Base-by-base conservation (phyloP, 2,329 filamentous ascomycete species). In the Ophiostoma fasciatum region DNA sequence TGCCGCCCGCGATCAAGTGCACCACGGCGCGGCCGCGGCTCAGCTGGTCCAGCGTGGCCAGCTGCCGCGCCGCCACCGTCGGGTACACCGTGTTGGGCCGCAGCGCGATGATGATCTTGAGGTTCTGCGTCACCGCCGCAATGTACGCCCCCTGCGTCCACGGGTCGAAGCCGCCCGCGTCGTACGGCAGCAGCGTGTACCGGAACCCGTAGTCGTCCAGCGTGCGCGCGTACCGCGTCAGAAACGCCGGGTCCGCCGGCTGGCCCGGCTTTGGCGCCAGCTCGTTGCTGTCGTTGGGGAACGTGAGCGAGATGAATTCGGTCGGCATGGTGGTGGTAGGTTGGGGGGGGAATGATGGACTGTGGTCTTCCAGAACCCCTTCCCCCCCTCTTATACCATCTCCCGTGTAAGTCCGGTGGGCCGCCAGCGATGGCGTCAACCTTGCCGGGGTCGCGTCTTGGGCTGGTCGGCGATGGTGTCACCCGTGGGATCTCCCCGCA, bases 1-100 rank as follows among this genome's bases (percentile, higher is more conserved):
- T 72, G 32, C 71, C 71, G 20, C 71, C 71, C 1, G 71, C 71
- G 42, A 76, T 75, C 47, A 75, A 73, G 46, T 76, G 71, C 19
- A 46, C 71, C 4, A 45, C 71, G 0, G 75, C 70, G 4, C 63
- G 70, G 7, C 71, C 71, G 4, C 51, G 53, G 48, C 66, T 66
- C 19, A 75, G 63, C 42, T 74, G 71, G 43, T 74, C 70, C 0
- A 76, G 63, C 0, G 71, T 75, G 2, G 71, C 69, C 1, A 76
- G 61, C 4, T 68, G 63, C 50, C 74, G 75, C 28, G 71, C 71
- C 0, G 71, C 71, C 0, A 74, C 70, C 2, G 71, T 76, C 4
- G 71, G 71, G 46, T 71, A 74, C 7, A 75, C 48, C 0, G 69
- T 74, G 55, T 76, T 76, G 21, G 71, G 71, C 1, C 71, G 64